phyloP scores from a whole-genome alignment of 768 basidiomycete genomes.

The Leccinellum luteum region DNA sequence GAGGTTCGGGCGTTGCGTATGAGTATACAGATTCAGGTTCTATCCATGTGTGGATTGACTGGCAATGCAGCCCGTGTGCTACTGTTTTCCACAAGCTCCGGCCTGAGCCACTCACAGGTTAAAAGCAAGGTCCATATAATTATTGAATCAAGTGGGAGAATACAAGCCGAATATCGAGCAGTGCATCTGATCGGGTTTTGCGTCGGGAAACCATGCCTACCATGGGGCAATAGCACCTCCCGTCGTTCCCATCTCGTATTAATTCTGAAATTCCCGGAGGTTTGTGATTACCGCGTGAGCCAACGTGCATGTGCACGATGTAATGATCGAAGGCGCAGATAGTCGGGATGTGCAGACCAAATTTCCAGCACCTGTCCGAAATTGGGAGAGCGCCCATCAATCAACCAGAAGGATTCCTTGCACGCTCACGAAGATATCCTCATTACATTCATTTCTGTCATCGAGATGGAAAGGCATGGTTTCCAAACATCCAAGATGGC shows the following conservation, averaged over 20 bases:
- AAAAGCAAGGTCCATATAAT: not conserved
- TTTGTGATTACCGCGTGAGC: not conserved
- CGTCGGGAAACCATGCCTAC: not conserved
- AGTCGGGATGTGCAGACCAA: too few relatives aligned
- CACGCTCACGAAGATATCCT: too few relatives aligned
- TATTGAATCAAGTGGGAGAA: too few relatives aligned
- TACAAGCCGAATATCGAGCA: not conserved
- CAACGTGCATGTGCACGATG: not conserved
- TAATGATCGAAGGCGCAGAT: not conserved
- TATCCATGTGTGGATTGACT: not conserved
- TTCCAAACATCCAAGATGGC: too few relatives aligned
- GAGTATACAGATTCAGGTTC: not conserved
- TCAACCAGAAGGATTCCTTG: not conserved
- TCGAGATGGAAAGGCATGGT: too few relatives aligned
- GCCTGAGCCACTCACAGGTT: not conserved
- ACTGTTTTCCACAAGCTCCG: not conserved
- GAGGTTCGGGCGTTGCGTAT: not conserved
- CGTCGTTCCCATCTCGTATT: too few relatives aligned
- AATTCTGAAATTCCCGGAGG: too few relatives aligned
- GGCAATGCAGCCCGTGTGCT: not conserved
- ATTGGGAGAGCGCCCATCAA: too few relatives aligned
- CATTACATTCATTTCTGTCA: too few relatives aligned
- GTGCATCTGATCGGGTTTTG: not conserved
- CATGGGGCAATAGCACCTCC: too few relatives aligned
- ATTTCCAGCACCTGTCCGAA: too few relatives aligned